Conservation (phyloP, 2,329 filamentous ascomycete genomes). For the Albophoma yamanashiensis region DNA sequence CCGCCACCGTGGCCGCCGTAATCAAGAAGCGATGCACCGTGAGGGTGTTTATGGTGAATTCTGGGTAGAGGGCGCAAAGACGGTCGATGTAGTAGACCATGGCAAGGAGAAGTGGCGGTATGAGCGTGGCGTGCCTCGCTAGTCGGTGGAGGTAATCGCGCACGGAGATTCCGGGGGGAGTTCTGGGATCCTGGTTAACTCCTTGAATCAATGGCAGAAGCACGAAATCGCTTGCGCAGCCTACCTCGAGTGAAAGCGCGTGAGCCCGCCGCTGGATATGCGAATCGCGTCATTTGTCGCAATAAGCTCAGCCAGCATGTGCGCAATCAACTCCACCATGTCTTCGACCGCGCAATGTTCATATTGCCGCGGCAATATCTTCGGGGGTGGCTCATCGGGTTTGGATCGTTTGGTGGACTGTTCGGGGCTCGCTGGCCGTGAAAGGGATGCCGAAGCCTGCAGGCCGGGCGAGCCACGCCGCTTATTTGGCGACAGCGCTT, state of each 20-base stretch:
- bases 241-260: constrained; percentile 88
- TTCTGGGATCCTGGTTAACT: constrained; percentile 14
- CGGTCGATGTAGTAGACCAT: constrained; percentile 99
- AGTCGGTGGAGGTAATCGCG: constrained; percentile 86
- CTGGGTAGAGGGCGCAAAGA: constrained; percentile 80
- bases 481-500: constrained; percentile 19
- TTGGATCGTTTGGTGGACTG: constrained; percentile 37
- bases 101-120: constrained; percentile 85
- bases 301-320: constrained; percentile 94
- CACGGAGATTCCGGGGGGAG: constrained; percentile 83
- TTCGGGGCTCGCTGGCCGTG: background rate
- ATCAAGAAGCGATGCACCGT: constrained; percentile 97
- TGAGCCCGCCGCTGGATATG: constrained; percentile 63
- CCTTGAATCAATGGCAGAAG: background rate
- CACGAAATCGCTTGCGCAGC: constrained; percentile 3
- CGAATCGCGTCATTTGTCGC: constrained; percentile 86
- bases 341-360: constrained; percentile 75
- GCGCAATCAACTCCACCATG: constrained; percentile 79
- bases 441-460: background rate
- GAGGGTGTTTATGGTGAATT: constrained; percentile 91
- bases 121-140: constrained; percentile 86
- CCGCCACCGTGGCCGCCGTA: constrained; percentile 87
- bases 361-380: constrained; percentile 61
- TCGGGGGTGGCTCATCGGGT: constrained; percentile 39
- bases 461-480: constrained; percentile 16